These are phyloP conservation scores for Starmerella ratchasimensis DNA, from an alignment of 805 yeast species.

Conservation along the genomic window DNA sequence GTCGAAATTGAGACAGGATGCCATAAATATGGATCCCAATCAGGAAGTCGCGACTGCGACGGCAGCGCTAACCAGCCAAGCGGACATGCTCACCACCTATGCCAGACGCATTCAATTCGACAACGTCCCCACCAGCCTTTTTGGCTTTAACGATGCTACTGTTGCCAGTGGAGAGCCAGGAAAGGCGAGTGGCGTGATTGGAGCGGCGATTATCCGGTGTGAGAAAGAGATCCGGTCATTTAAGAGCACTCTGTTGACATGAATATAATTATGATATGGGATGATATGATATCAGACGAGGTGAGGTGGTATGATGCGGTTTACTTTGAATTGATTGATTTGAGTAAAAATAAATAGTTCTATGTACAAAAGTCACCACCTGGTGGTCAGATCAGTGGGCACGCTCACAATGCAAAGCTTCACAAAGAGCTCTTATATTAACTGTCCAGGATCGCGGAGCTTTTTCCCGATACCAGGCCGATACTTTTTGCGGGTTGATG, in stretches of 20 bases:
- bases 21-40: slow-evolving; percentile 4
- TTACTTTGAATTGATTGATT: too few species aligned
- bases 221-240: slow-evolving; percentile 13
- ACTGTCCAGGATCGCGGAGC: too few species aligned
- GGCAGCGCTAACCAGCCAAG: slow-evolving; percentile 6
- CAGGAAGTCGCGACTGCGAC: slow-evolving; percentile 1
- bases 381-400: neutral
- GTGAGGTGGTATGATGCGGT: too few species aligned
- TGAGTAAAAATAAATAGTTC: too few species aligned
- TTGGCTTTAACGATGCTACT: neutral
- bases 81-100: slow-evolving; percentile 10
- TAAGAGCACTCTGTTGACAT: slow-evolving; percentile 10
- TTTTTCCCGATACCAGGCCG: too few species aligned
- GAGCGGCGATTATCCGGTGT: slow-evolving; percentile 5
- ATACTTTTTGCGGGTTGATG: too few species aligned
- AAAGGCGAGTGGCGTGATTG: neutral
- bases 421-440: too few species aligned
- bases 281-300: too few species aligned
- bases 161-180: slow-evolving; percentile 1
- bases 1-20: slow-evolving; percentile 2
- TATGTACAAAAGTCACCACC: neutral
- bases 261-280: neutral
- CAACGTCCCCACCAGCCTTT: slow-evolving; percentile 5
- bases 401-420: too few species aligned
- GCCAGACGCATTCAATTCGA: slow-evolving; percentile 10